A percentile compares a stretch with the other conserved stretches of the same genome.
Evolutionary conservation across 805 yeast species (phyloP).

Genomic region (Lipomyces mesembrius): DNA sequence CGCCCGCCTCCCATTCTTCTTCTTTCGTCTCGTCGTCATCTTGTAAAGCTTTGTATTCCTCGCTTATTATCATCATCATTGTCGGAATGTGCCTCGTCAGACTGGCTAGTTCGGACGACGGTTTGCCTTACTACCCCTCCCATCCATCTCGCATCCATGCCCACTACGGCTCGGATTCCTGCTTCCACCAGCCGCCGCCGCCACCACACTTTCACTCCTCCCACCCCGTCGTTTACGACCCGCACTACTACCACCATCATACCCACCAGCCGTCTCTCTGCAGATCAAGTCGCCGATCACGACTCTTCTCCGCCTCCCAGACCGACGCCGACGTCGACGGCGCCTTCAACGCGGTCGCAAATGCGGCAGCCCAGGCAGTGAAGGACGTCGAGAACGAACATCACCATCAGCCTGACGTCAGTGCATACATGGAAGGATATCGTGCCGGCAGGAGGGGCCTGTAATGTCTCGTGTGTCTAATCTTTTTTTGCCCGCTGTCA

Average conservation of each 20-base stretch:
- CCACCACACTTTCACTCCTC: background rate
- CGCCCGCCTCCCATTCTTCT: background rate
- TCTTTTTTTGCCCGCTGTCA: no score
- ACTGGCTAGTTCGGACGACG: background rate
- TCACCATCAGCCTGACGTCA: background rate
- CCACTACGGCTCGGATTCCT: background rate
- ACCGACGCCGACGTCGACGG: background rate
- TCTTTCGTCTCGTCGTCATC: background rate
- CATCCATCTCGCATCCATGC: background rate
- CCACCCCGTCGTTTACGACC: background rate
- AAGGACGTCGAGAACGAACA: background rate
- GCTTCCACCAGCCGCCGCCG: background rate
- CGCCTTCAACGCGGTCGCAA: background rate
- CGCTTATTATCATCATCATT: background rate
- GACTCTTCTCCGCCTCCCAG: background rate
- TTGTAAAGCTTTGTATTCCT: background rate
- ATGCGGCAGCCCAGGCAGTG: background rate
- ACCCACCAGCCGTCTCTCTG: background rate
- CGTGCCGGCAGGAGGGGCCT: background rate
- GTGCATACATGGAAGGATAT: background rate
- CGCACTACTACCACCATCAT: background rate
- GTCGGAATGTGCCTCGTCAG: background rate
- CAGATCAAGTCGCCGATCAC: background rate
- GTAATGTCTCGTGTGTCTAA: no score
- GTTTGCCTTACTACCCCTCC: background rate